A percentile compares a stretch with the other conserved stretches of the same genome.
These are phyloP conservation scores for Cladorrhinum samala DNA, from an alignment of 495 filamentous ascomycete genomes.

Conservation along the genomic window DNA sequence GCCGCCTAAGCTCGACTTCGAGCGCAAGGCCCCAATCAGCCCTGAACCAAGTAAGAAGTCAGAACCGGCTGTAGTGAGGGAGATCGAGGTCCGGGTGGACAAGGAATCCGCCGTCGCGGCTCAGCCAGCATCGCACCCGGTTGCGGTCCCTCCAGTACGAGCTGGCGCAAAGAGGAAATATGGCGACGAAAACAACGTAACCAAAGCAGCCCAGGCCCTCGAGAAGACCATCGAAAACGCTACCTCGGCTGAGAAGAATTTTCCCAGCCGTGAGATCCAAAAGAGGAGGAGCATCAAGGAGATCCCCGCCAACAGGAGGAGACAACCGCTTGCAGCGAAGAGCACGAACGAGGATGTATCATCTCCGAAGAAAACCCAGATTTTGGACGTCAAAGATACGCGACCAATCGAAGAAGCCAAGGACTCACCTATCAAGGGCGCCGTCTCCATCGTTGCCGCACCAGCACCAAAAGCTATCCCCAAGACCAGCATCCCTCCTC, in stretches of 20 bases:
- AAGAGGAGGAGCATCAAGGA: constrained; percentile 32
- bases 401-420: constrained; percentile 11
- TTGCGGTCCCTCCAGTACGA: constrained; percentile 6
- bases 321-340: constrained; percentile 39
- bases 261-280: constrained; percentile 8
- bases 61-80: constrained; percentile 6
- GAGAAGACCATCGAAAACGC: constrained; percentile 24
- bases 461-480: neutral
- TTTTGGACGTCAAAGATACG: constrained; percentile 22
- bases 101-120: constrained; percentile 2
- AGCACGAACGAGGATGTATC: constrained; percentile 42
- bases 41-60: constrained; percentile 15
- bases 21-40: constrained; percentile 12
- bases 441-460: neutral
- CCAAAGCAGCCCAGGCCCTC: constrained; percentile 4
- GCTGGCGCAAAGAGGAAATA: constrained; percentile 31
- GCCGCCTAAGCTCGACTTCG: constrained; percentile 15
- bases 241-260: constrained; percentile 6
- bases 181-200: constrained; percentile 26
- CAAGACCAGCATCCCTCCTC: constrained; percentile 21
- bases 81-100: constrained; percentile 5
- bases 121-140: constrained; percentile 3
- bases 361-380: constrained; percentile 33
- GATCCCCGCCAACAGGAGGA: constrained; percentile 22
- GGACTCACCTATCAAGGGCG: constrained; percentile 10